Conservation (phyloP, 2,329 filamentous ascomycete genomes). For the Fusarium sp. region DNA sequence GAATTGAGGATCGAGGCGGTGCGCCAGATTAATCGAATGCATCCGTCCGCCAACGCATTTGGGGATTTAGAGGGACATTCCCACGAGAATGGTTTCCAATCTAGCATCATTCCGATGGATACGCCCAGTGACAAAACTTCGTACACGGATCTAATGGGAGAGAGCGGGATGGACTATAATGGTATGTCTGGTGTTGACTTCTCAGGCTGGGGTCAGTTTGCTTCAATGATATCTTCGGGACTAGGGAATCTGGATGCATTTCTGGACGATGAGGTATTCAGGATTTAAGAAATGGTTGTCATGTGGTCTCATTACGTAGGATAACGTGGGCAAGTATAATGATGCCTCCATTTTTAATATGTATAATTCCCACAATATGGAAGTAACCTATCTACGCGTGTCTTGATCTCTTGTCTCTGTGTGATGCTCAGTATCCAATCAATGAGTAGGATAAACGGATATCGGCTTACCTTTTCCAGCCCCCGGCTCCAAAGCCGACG, state of each 20-base stretch:
- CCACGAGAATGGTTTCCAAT: conserved; percentile 32
- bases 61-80: conserved; percentile 5
- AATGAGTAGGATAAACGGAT: background rate
- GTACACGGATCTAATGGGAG: conserved; percentile 43
- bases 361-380: background rate
- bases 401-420: no score
- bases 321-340: background rate
- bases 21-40: conserved; percentile 40
- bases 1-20: conserved; percentile 43
- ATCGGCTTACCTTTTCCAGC: conserved; percentile 23
- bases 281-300: background rate
- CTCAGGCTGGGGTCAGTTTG: conserved; percentile 46
- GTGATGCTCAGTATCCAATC: background rate
- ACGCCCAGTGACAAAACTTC: conserved; percentile 36
- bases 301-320: background rate
- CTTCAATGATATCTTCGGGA: conserved; percentile 46
- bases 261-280: conserved; percentile 40
- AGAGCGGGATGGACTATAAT: conserved; percentile 42
- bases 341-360: background rate
- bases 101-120: conserved; percentile 14
- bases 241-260: conserved; percentile 46
- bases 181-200: conserved; percentile 40
- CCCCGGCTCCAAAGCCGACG: conserved; percentile 15
- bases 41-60: conserved; percentile 25
- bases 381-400: no score